Base-by-base conservation (phyloP, 208 protist species). In the Phytomonas sp. region DNA sequence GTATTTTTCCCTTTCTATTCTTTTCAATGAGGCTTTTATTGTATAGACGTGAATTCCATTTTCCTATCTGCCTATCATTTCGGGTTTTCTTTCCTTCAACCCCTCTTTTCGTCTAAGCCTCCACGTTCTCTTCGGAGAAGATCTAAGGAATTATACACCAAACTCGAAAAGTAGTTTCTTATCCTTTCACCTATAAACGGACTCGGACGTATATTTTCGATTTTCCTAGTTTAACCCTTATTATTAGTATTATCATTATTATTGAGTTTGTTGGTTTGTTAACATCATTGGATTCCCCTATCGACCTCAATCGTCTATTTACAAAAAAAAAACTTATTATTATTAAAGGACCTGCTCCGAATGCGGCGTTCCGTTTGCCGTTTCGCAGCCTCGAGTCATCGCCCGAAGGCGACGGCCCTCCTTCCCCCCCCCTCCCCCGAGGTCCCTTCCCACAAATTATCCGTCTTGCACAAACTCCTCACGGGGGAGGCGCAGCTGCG, bases 401-500 rank as follows among this genome's bases (percentile, higher is more conserved):
- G 34, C 3, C 5, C 34, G 8, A 10, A 11, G 29, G 63, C 31
- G 8, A 10, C 6, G 26, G 63, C 37, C 2, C 8, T 8, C 8
- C 63, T 80, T 8, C 37, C 75, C 7, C 79, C 71, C 26, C 32
- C 76, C 73, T 63, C 80, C 69, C 73, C 67, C 45, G 79, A 86
- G 8, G 42, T 29, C 37, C 6, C 5, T 10, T 26, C 31, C 33
- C 40, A 75, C 56, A 94, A 94, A 78, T 91, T 94, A 86, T n/a
- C 68, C 10, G 59, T 85, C 4, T 80, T 96, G 36, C 83, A 94
- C 79, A 96, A 94, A 80, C 73, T 96, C 32, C 80, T 96, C 36
- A 93, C 63, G 6, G 92, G 92, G 30, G 92, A 96, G 82, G 62
- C 74, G 32, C 74, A 84, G 69, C 93, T 96, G 78, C 89, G 89